Base-by-base conservation (phyloP, 2,329 filamentous ascomycete species). In the Ophiostoma sp. region DNA sequence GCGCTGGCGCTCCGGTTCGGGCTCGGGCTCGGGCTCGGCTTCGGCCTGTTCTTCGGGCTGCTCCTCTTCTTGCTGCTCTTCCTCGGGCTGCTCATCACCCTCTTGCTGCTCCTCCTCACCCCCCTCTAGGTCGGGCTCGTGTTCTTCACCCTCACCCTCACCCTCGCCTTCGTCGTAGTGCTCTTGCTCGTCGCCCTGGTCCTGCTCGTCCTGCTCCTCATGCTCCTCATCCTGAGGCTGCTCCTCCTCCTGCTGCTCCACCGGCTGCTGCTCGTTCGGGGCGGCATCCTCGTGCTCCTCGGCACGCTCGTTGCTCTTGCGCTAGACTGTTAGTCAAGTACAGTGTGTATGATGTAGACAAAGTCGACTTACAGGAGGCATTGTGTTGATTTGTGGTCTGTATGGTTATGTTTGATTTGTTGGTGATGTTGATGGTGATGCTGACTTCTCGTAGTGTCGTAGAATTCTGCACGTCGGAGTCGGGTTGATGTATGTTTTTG, bases 1-100 rank as follows among this genome's bases (percentile, higher is more conserved):
- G 70, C 91, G 85, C 76, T 91, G 89, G 73, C 91, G 80, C 79
- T 91, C 91, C 72, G 90, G 83, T 78, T 91, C 90, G 25, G 91
- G 80, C 63, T 87, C 85, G 77, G 91, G 79, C 78, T 89, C 89
- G 79, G 91, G 80, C 61, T 88, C 87, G 72, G 90, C 81, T 81
- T 78, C 57, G 17, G 57, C 36, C 36, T 39, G 36, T 11, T n/a
- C 17, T 15, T 63, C 59, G 25, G 52, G 74, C 78, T 79, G 75
- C 78, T 79, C 76, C 78, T 75, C 72, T 64, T 77, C 76, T 33
- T 77, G 69, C 42, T 75, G 73, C 64, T 77, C 76, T 28, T 77
- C 69, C 48, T 71, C 64, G 69, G 66, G 74, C 59, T 77, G 75
- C 12, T 36, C 31, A 1, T 39, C 57, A 3, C 11, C 31, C 64